Evolutionary conservation across 2,329 filamentous ascomycete genomes (phyloP).

Genomic region (Ustilaginoidea virens): DNA sequence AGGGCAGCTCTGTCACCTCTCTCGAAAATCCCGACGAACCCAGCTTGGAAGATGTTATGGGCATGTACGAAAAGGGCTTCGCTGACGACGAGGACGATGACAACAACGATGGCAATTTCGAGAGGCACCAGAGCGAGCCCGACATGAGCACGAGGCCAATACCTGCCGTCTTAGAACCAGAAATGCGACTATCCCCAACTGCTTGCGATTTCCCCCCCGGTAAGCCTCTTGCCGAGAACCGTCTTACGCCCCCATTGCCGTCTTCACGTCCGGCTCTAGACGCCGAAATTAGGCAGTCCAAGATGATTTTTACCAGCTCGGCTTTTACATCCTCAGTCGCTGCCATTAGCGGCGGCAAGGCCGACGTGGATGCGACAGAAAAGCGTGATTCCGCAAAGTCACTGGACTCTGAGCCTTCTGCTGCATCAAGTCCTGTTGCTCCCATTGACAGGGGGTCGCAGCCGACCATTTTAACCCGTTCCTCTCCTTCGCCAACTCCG

Average conservation of each 20-base stretch:
- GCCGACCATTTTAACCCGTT: not conserved
- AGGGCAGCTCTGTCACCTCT: conserved; percentile 59
- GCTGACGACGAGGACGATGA: conserved; percentile 26
- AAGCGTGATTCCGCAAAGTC: conserved; percentile 39
- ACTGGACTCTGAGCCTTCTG: conserved; percentile 20
- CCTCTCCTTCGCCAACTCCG: conserved; percentile 6
- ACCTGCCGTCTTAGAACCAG: conserved; percentile 5
- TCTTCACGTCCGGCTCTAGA: conserved; percentile 17
- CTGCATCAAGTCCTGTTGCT: conserved; percentile 10
- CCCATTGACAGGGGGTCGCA: not conserved
- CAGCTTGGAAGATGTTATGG: conserved; percentile 54
- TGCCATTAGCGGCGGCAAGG: conserved; percentile 18
- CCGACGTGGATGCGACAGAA: conserved; percentile 13
- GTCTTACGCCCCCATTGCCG: conserved; percentile 7
- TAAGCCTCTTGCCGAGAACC: conserved; percentile 7
- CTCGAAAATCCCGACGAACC: conserved; percentile 39
- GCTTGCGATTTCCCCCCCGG: conserved; percentile 1
- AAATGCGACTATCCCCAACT: conserved; percentile 1
- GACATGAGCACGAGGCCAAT: conserved; percentile 3
- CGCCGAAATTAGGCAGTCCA: conserved; percentile 23
- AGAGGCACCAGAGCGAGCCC: conserved; percentile 2
- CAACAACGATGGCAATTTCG: conserved; percentile 12
- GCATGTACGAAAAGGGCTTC: conserved; percentile 52
- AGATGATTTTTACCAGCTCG: conserved; percentile 23
- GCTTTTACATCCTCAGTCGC: conserved; percentile 24